Percentiles rank a stretch among this genome's conserved stretches.
phyloP scores from a whole-genome alignment of 208 protist genomes.

The Leishmania aethiopica region DNA sequence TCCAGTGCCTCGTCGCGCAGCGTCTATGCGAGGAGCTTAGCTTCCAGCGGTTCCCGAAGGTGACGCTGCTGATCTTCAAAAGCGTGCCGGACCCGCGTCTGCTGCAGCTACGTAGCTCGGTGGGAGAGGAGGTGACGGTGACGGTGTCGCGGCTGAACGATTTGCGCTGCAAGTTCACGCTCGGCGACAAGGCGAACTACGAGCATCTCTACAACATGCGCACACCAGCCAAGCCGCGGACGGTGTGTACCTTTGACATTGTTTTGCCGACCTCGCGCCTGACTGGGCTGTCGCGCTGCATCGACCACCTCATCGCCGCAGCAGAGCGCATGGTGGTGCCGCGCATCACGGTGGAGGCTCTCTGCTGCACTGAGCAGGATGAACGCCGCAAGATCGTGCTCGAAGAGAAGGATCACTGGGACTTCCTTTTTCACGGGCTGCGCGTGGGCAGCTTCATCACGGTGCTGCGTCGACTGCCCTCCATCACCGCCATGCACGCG shows the following conservation, averaged over 20 bases:
- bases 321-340: conserved; percentile 60
- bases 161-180: conserved; percentile 73
- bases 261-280: conserved; percentile 42
- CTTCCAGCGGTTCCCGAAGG: conserved; percentile 56
- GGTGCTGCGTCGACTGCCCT: conserved; percentile 46
- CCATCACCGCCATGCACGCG: conserved; percentile 25
- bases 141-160: conserved; percentile 72
- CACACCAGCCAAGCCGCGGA: conserved; percentile 55
- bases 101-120: conserved; percentile 67
- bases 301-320: conserved; percentile 68
- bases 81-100: conserved; percentile 79
- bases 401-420: conserved; percentile 83
- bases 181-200: conserved; percentile 68
- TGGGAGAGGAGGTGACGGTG: conserved; percentile 58
- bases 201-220: conserved; percentile 87
- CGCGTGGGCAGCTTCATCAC: conserved; percentile 65
- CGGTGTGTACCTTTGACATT: conserved; percentile 61
- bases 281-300: conserved; percentile 61
- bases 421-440: conserved; percentile 78
- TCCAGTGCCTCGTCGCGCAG: conserved; percentile 72
- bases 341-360: conserved; percentile 74
- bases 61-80: conserved; percentile 84
- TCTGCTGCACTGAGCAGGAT: conserved; percentile 61
- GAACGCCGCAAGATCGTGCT: conserved; percentile 63
- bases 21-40: conserved; percentile 76